These are phyloP conservation scores for Xanthoparmelia taractica DNA, from an alignment of 495 filamentous ascomycete species.

Conservation along the genomic window DNA sequence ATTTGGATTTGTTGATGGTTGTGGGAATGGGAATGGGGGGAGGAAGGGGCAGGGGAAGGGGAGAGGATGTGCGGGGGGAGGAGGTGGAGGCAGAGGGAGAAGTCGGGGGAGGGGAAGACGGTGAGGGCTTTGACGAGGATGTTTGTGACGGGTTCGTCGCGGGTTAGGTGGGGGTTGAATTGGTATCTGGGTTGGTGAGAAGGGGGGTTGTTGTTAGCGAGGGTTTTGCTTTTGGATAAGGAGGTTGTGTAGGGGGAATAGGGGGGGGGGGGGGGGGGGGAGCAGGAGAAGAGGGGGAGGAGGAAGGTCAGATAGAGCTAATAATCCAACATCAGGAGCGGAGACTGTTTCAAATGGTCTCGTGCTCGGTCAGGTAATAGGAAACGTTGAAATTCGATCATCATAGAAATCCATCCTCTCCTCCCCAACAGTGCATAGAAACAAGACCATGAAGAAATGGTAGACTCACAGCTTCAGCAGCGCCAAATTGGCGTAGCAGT, in stretches of 20 bases:
- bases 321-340: constrained; percentile 46
- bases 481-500: constrained; percentile 93
- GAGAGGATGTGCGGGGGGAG: constrained; percentile 70
- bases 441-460: neutral
- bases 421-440: neutral
- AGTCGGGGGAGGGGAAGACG: constrained; percentile 93
- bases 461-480: constrained; percentile 90
- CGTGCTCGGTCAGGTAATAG: constrained; percentile 81
- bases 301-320: constrained; percentile 56
- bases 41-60: constrained; percentile 41
- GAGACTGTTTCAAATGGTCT: constrained; percentile 39
- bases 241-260: neutral
- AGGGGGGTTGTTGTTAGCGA: neutral
- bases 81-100: constrained; percentile 86
- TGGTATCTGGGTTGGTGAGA: constrained; percentile 64
- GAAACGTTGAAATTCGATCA: constrained; percentile 77
- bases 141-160: constrained; percentile 94
- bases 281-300: neutral
- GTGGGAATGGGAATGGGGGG: constrained; percentile 41
- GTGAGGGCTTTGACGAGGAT: constrained; percentile 96
- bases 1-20: constrained; percentile 54
- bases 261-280: neutral
- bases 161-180: constrained; percentile 97
- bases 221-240: too few species aligned
- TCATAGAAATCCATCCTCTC: constrained; percentile 36